A percentile compares a stretch with the other conserved stretches of the same genome.
Evolutionary conservation across 371 early-diverging fungal species (phyloP).

Genomic region (Mortierella sp.): DNA sequence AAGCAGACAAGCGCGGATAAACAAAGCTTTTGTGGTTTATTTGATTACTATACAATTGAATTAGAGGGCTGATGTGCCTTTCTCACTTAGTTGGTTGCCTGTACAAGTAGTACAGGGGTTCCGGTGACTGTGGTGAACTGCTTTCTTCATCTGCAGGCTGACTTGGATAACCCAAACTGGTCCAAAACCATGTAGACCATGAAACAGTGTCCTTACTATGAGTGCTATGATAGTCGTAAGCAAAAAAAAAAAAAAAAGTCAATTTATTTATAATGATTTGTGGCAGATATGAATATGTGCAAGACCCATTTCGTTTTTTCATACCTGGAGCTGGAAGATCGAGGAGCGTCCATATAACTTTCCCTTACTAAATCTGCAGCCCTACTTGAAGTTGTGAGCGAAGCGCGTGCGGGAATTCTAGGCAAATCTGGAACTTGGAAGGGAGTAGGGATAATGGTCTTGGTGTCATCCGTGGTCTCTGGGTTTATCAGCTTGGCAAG

Average conservation of each 20-base stretch:
- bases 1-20: too few species aligned
- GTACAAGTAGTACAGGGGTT: not conserved
- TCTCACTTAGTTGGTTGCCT: too few species aligned
- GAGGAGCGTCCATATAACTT: not conserved
- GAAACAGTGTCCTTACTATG: not conserved
- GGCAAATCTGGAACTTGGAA: not conserved
- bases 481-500: not conserved
- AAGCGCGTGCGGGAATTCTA: slow-evolving; percentile 8
- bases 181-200: slow-evolving; percentile 2
- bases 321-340: not conserved
- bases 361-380: slow-evolving; percentile 8
- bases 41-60: too few species aligned
- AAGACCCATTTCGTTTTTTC: not conserved
- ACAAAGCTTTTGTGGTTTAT: too few species aligned
- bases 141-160: not conserved
- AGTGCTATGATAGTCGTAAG: not conserved
- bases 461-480: too few species aligned
- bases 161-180: not conserved
- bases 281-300: not conserved
- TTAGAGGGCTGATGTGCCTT: too few species aligned
- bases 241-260: not conserved
- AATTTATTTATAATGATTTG: not conserved
- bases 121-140: not conserved
- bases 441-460: not conserved
- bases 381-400: not conserved